Conservation (phyloP, 2,329 filamentous ascomycete genomes). For the Ascochyta clinopodiicola region DNA sequence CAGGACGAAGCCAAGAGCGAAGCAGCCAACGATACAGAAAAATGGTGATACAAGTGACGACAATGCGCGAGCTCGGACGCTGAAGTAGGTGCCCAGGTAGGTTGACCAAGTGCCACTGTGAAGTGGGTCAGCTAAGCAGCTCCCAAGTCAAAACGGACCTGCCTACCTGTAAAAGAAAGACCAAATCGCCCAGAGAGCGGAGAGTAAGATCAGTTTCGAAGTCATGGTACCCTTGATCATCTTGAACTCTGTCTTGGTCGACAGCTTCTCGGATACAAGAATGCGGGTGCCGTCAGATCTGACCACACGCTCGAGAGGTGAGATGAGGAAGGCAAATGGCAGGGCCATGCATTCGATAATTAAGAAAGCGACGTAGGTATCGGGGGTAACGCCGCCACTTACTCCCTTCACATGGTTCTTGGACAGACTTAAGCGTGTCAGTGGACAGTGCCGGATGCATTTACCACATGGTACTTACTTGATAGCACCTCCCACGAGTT, state of each 20-base stretch:
- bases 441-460: neutral
- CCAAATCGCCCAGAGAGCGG: conserved; percentile 55
- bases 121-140: conserved; percentile 1
- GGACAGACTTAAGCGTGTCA: conserved; percentile 20
- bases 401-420: conserved; percentile 38
- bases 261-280: conserved; percentile 50
- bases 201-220: conserved; percentile 50
- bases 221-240: conserved; percentile 49
- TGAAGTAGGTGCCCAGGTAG: conserved; percentile 55
- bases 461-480: conserved; percentile 21
- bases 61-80: conserved; percentile 53
- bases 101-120: conserved; percentile 55
- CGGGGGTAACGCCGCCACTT: conserved; percentile 50
- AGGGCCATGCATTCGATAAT: conserved; percentile 57
- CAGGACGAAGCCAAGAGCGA: conserved; percentile 65
- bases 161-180: conserved; percentile 53
- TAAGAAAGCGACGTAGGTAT: conserved; percentile 57
- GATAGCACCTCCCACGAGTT: conserved; percentile 57
- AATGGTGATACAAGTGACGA: conserved; percentile 57
- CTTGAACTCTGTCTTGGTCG: conserved; percentile 50
- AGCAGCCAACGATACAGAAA: conserved; percentile 59
- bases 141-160: no score
- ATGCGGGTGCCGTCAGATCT: conserved; percentile 55
- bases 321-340: conserved; percentile 56
- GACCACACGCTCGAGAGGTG: conserved; percentile 55